Conservation (phyloP, 2,329 filamentous ascomycete species). For the Fusarium anthophilum region DNA sequence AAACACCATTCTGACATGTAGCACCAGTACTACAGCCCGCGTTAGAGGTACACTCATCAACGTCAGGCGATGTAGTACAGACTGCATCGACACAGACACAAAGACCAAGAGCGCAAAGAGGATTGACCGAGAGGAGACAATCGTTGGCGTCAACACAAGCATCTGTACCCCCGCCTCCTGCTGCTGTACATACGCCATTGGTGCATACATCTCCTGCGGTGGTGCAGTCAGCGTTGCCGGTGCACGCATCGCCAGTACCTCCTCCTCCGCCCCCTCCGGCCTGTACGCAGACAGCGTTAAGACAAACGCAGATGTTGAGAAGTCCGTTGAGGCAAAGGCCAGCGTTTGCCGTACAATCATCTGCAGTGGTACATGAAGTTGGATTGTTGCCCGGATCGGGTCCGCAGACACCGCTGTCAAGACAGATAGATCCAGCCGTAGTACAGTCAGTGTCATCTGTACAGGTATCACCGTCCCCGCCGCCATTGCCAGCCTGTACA, state of each 20-base stretch:
- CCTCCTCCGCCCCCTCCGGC: neutral
- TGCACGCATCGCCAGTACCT: neutral
- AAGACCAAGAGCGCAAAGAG: conserved; percentile 15
- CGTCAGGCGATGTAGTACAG: neutral
- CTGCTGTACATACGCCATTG: neutral
- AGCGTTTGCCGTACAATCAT: neutral
- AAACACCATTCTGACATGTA: neutral
- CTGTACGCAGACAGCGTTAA: neutral
- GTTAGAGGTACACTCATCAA: neutral
- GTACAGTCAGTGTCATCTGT: neutral
- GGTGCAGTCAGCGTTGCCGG: neutral
- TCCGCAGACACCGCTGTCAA: neutral
- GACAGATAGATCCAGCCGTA: neutral
- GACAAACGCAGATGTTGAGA: neutral
- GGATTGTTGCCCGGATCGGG: neutral
- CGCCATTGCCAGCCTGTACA: neutral
- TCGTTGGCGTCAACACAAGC: conserved; percentile 14
- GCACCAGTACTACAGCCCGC: neutral
- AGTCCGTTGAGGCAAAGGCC: neutral
- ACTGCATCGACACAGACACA: conserved; percentile 10
- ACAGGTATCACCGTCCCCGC: neutral
- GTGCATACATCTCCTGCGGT: neutral
- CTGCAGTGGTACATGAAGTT: neutral
- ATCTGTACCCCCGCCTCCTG: neutral
- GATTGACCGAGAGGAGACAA: conserved; percentile 3